Conservation (phyloP, 2,329 filamentous ascomycete genomes). For the Basipetospora chlamydospora region DNA sequence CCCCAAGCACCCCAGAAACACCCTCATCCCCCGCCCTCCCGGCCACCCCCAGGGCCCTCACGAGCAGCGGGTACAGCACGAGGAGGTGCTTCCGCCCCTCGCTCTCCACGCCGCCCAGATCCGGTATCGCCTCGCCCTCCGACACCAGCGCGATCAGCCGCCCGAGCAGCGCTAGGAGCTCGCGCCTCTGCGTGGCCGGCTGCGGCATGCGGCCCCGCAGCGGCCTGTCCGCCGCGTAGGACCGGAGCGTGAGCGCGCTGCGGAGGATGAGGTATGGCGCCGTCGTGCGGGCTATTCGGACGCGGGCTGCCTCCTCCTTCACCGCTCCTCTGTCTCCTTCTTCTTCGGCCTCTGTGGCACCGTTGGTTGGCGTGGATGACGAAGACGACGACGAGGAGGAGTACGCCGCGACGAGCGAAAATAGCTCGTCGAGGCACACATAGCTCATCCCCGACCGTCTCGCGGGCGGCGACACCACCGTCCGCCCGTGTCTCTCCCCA, state of each 20-base stretch:
- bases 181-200: slow-evolving; percentile 64
- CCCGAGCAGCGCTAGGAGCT: slow-evolving; percentile 58
- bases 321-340: too few species aligned
- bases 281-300: slow-evolving; percentile 57
- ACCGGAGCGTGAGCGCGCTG: slow-evolving; percentile 63
- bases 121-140: slow-evolving; percentile 55
- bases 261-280: slow-evolving; percentile 74
- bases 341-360: slow-evolving; percentile 8
- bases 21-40: slow-evolving; percentile 43
- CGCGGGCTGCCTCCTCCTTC: slow-evolving; percentile 23
- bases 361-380: slow-evolving; percentile 20
- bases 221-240: slow-evolving; percentile 84
- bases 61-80: slow-evolving; percentile 64
- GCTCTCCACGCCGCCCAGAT: slow-evolving; percentile 32
- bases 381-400: slow-evolving; percentile 20
- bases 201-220: slow-evolving; percentile 80
- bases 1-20: slow-evolving; percentile 40
- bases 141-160: slow-evolving; percentile 53
- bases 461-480: slow-evolving; percentile 50
- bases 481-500: slow-evolving; percentile 53
- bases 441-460: slow-evolving; percentile 62
- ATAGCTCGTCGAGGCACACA: slow-evolving; percentile 66
- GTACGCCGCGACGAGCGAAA: slow-evolving; percentile 47
- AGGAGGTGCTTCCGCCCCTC: slow-evolving; percentile 60
- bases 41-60: slow-evolving; percentile 46